Conservation (phyloP, 495 filamentous ascomycete species). For the Beverwykella pulmonaria region DNA sequence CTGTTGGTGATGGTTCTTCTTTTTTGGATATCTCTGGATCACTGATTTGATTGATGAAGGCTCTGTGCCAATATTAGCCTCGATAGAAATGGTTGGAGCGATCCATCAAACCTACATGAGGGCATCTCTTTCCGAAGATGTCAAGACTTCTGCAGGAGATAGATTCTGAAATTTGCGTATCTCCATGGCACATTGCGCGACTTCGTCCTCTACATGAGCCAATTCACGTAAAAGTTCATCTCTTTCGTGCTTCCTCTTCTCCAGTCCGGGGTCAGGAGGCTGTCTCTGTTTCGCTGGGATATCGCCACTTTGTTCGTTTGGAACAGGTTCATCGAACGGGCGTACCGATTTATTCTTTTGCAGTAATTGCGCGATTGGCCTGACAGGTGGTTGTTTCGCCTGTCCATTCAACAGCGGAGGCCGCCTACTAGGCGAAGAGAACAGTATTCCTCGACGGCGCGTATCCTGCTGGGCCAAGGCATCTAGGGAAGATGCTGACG, state of each 20-base stretch:
- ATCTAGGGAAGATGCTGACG: conserved; percentile 17
- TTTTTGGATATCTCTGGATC: not conserved
- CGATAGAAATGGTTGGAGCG: not conserved
- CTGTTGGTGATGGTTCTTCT: conserved; percentile 15
- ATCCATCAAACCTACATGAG: conserved; percentile 8
- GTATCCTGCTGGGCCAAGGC: conserved; percentile 19
- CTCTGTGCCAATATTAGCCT: conserved; percentile 4
- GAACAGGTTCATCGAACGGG: not conserved
- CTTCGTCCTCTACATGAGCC: conserved; percentile 20
- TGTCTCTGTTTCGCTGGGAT: not conserved
- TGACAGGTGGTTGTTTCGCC: conserved; percentile 21
- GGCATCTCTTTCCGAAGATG: conserved; percentile 9
- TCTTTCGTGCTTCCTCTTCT: conserved; percentile 34
- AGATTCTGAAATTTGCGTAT: conserved; percentile 15
- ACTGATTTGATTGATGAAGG: conserved; percentile 29
- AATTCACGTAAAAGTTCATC: conserved; percentile 19
- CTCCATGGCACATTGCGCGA: conserved; percentile 12
- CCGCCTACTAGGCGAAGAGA: conserved; percentile 38
- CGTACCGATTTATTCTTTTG: not conserved
- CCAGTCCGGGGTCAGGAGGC: conserved; percentile 23
- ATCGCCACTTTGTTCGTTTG: not conserved
- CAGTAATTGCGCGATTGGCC: conserved; percentile 1
- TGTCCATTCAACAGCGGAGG: conserved; percentile 22
- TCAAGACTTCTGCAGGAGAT: not conserved
- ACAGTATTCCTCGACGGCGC: conserved; percentile 35